Evolutionary conservation across 495 filamentous ascomycete species (phyloP).

Genomic region (Cudoniella acicularis): DNA sequence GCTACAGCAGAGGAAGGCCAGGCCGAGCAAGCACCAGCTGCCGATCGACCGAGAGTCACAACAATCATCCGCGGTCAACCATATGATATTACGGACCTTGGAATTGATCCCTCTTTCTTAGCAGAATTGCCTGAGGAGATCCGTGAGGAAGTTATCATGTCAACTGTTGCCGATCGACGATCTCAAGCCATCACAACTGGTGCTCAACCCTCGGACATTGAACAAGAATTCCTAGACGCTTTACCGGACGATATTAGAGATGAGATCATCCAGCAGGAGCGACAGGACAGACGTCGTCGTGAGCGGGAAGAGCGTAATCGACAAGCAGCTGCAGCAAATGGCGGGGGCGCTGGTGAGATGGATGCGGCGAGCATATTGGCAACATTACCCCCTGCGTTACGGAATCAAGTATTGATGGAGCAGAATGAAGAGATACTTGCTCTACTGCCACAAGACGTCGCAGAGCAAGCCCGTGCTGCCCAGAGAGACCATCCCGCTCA

Average conservation of each 20-base stretch:
- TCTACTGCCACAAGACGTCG: constrained; percentile 78
- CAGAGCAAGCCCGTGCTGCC: constrained; percentile 73
- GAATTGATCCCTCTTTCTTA: constrained; percentile 91
- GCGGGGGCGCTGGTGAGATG: constrained; percentile 69
- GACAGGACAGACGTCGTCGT: constrained; percentile 80
- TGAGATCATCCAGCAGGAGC: constrained; percentile 86
- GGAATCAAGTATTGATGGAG: constrained; percentile 83
- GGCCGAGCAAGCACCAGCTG: constrained; percentile 14
- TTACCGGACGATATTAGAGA: constrained; percentile 84
- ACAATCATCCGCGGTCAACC: constrained; percentile 80
- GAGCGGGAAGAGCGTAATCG: constrained; percentile 71
- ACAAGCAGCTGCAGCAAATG: constrained; percentile 49
- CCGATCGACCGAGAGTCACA: constrained; percentile 54
- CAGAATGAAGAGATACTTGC: constrained; percentile 86
- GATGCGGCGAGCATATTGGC: constrained; percentile 90
- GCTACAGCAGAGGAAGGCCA: background rate
- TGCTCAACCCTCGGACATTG: constrained; percentile 81
- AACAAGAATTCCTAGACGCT: constrained; percentile 90
- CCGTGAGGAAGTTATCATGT: constrained; percentile 89
- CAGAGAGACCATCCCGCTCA: constrained; percentile 18
- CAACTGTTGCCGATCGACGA: constrained; percentile 77
- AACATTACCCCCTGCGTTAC: constrained; percentile 79
- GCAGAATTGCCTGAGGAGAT: constrained; percentile 93
- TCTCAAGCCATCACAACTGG: constrained; percentile 74
- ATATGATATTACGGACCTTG: constrained; percentile 87